Evolutionary conservation across 768 basidiomycete genomes (phyloP).

Genomic region (Leccinum imitatum): DNA sequence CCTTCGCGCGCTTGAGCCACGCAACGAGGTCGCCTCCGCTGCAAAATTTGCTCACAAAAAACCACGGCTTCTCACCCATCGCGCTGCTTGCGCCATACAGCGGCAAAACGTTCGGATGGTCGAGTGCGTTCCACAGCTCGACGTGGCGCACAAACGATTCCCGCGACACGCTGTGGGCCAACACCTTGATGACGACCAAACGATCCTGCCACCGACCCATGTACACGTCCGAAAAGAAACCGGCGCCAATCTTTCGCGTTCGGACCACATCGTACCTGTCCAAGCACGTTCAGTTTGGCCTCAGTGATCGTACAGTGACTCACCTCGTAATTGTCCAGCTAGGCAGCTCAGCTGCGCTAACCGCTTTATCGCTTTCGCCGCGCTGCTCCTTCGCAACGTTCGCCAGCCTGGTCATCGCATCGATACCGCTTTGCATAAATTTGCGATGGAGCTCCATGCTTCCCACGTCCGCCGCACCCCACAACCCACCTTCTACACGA

Average conservation of each 20-base stretch:
- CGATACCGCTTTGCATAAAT: conserved; percentile 72
- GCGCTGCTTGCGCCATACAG: no score
- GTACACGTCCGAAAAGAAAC: conserved; percentile 78
- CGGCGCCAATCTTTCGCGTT: conserved; percentile 65
- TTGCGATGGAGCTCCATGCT: conserved; percentile 45
- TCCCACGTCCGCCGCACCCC: background rate
- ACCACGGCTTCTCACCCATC: no score
- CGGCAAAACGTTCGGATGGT: no score
- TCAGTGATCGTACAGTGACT: conserved; percentile 3
- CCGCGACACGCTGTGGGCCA: no score
- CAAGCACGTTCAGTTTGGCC: background rate
- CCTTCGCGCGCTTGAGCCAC: no score
- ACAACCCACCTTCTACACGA: background rate
- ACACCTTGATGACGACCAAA: conserved; percentile 65
- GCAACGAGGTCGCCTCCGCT: no score
- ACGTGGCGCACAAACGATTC: no score
- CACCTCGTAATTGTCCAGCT: conserved; percentile 77
- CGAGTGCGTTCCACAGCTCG: no score
- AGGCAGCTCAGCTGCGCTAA: conserved; percentile 41
- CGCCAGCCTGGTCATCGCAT: conserved; percentile 66
- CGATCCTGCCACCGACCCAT: conserved; percentile 69
- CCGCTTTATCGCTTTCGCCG: background rate
- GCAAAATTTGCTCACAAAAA: no score
- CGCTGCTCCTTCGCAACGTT: conserved; percentile 12
- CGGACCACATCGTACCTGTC: conserved; percentile 71